These are phyloP conservation scores for Suillus bovinus DNA, from an alignment of 768 basidiomycete genomes.

Conservation along the genomic window DNA sequence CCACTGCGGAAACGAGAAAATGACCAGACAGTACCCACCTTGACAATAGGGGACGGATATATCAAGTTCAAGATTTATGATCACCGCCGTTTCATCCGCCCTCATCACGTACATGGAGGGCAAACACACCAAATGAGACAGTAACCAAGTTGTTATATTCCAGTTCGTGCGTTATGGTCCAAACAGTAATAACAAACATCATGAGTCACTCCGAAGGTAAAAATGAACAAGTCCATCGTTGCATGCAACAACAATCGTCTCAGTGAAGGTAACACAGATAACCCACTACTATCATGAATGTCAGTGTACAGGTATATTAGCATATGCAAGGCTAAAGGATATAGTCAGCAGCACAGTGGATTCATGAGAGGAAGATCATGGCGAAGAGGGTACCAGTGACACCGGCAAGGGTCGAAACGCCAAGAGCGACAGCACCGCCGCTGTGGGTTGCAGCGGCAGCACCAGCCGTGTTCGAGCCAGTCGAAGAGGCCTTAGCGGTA, in stretches of 20 bases:
- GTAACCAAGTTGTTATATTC: neutral
- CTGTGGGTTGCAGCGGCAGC: slow-evolving; percentile 17
- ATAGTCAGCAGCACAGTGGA: neutral
- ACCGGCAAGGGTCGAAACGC: slow-evolving; percentile 33
- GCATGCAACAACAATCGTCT: neutral
- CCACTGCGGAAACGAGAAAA: too few relatives aligned
- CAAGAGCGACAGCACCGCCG: slow-evolving; percentile 25
- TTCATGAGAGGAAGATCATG: slow-evolving; percentile 39
- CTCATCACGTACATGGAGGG: too few relatives aligned
- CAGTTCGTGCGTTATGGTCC: neutral
- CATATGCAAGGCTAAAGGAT: neutral
- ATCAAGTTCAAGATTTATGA: too few relatives aligned
- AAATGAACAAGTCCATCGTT: slow-evolving; percentile 2
- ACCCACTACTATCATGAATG: neutral
- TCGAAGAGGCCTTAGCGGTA: slow-evolving; percentile 6
- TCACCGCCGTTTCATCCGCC: too few relatives aligned
- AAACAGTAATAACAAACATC: neutral
- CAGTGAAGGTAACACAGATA: neutral
- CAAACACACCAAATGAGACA: neutral
- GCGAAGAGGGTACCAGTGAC: slow-evolving; percentile 38
- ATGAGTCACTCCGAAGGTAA: neutral
- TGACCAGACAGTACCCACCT: too few relatives aligned
- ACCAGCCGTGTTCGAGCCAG: slow-evolving; percentile 18
- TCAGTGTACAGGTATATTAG: slow-evolving; percentile 4
- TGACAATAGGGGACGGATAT: too few relatives aligned